phyloP scores from a whole-genome alignment of 805 yeast species.

The Schwanniomyces vanrijiae region DNA sequence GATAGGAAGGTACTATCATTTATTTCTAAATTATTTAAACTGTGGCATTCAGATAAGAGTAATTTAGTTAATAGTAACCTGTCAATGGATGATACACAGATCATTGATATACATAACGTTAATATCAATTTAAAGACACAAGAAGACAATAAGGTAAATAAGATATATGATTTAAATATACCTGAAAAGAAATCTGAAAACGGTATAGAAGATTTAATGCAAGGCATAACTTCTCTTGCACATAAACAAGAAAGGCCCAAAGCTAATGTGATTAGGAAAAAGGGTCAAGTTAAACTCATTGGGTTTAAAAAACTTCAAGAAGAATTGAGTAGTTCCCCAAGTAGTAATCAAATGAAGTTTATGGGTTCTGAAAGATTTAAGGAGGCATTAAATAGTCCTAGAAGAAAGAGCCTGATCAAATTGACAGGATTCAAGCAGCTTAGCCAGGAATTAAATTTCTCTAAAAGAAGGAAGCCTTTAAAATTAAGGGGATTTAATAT shows the following conservation, averaged over 20 bases:
- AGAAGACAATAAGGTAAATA: neutral
- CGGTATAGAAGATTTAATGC: neutral
- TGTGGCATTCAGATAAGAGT: neutral
- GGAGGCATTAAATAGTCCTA: slow-evolving; percentile 1
- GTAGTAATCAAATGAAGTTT: neutral
- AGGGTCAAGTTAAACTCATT: neutral
- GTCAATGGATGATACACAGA: neutral
- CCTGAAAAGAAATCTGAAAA: neutral
- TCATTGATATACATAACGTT: neutral
- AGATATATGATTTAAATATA: neutral
- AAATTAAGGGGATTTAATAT: slow-evolving; percentile 4
- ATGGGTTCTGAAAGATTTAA: slow-evolving; percentile 3
- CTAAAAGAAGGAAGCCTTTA: neutral
- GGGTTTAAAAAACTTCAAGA: neutral
- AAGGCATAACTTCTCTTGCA: neutral
- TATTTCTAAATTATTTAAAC: neutral
- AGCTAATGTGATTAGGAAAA: neutral
- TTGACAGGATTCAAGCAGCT: slow-evolving; percentile 4
- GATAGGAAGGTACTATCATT: neutral
- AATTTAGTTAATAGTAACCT: neutral
- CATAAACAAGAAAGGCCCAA: no score
- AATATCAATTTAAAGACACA: neutral
- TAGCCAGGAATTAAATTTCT: slow-evolving; percentile 2
- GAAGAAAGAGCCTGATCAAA: neutral
- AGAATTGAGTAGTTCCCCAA: neutral